Percentiles rank a stretch among this genome's conserved stretches.
Evolutionary conservation across 2,329 filamentous ascomycete species (phyloP).

Genomic region (Albophoma yamanashiensis): DNA sequence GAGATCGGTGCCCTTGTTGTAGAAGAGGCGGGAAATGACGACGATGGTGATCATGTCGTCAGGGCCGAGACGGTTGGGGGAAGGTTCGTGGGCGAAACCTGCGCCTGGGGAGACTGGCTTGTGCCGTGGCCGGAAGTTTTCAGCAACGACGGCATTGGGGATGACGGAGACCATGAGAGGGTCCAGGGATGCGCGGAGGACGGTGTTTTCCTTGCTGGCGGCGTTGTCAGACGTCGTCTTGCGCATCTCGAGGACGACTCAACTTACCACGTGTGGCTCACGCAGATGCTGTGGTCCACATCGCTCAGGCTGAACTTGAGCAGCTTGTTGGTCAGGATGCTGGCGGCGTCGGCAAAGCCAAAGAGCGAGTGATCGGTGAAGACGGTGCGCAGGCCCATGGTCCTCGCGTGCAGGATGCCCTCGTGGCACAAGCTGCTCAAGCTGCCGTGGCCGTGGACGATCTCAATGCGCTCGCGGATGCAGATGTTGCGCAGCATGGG

Average conservation of each 20-base stretch:
- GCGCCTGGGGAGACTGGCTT: slow-evolving; percentile 22
- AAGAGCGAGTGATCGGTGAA: slow-evolving; percentile 98
- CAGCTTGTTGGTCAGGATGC: slow-evolving; percentile 93
- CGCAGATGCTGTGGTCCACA: slow-evolving; percentile 95
- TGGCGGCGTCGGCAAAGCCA: slow-evolving; percentile 91
- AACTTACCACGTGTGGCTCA: slow-evolving; percentile 87
- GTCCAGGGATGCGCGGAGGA: slow-evolving; percentile 85
- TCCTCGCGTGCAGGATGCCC: slow-evolving; percentile 85
- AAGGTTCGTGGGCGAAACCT: slow-evolving; percentile 31
- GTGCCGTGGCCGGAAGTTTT: slow-evolving; percentile 72
- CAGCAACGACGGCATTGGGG: slow-evolving; percentile 91
- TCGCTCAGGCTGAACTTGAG: slow-evolving; percentile 94
- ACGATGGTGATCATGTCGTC: slow-evolving; percentile 90
- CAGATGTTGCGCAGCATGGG: slow-evolving; percentile 96
- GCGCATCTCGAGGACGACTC: too few relatives aligned
- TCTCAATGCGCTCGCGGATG: slow-evolving; percentile 88
- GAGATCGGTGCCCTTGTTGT: slow-evolving; percentile 96
- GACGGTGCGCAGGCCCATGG: slow-evolving; percentile 91
- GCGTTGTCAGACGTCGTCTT: not conserved
- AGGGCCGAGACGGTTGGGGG: slow-evolving; percentile 62
- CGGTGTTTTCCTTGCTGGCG: slow-evolving; percentile 88
- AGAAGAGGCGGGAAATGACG: slow-evolving; percentile 93
- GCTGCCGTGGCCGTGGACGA: slow-evolving; percentile 94
- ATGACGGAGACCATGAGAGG: slow-evolving; percentile 97
- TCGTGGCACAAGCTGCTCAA: slow-evolving; percentile 90